Evolutionary conservation across 441 rosid species (phyloP), one percentile per base, ranked within the genome.

Genomic region (Populus tomentosa): DNA sequence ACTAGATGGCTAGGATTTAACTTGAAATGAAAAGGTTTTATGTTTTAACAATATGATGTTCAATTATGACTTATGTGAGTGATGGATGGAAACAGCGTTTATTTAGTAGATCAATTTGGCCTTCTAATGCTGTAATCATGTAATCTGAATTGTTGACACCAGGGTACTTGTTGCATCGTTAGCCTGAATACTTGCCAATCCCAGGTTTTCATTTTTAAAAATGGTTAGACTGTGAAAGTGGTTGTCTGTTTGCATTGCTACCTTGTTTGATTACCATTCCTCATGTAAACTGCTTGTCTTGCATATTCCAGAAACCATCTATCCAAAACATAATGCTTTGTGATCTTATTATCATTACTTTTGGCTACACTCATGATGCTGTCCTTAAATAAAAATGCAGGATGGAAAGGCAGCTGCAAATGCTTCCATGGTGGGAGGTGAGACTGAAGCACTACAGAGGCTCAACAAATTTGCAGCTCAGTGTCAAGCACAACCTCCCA

Each of bases 361-460:
- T 42, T 5, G 56, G 2, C 1, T 65, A 53, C 23, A 65, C 61
- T 81, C 10, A 30, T 40, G 46, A 80, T 69, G 40, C 69, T 59
- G 40, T 46, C 7, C 62, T 67, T 26, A 40, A 35, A 66, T 82
- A 68, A 69, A 76, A 42, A 40, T 83, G 56, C 80, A 95, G 99
- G 92, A 87, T 66, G 92, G 91, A 77, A 90, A 86, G 82, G 82
- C 84, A 59, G 82, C 73, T 42, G 74, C 81, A 28, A 82, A 74
- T 75, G 73, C 84, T 70, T 80, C 93, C 8, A 86, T 95, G 94
- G 87, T 87, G 77, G 99, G 99, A 69, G 99, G 99, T 59, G 99
- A 95, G 88, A 89, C 91, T 32, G 97, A 94, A 85, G 99, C 94
- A 73, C 73, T 90, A 79, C 88, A 83, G 65, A 89, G 86, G 89